phyloP scores from a whole-genome alignment of 495 filamentous ascomycete species.

The Elaphomyces granulatus region DNA sequence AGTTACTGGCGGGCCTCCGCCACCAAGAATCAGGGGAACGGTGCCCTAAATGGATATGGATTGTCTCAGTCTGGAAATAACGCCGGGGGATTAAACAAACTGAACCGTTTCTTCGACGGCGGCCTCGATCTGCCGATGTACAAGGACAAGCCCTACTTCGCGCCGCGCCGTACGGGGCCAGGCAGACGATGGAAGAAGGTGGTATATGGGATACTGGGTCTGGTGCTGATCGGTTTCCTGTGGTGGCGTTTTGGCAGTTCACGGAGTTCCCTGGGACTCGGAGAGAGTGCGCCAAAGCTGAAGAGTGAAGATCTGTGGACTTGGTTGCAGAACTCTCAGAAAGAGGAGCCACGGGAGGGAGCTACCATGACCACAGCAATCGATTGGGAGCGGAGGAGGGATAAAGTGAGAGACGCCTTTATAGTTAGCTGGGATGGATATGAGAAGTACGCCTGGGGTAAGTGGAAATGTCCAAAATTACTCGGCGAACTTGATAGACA shows the following conservation, averaged over 20 bases:
- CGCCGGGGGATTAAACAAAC: conserved; percentile 26
- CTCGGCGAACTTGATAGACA: too few species aligned
- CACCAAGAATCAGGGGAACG: conserved; percentile 16
- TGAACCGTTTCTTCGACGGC: conserved; percentile 38
- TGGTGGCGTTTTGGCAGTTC: conserved; percentile 32
- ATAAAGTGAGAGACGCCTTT: conserved; percentile 84
- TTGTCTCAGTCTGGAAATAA: conserved; percentile 19
- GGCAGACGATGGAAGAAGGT: conserved; percentile 18
- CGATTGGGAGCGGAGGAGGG: conserved; percentile 58
- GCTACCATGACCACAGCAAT: conserved; percentile 15
- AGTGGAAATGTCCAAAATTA: conserved; percentile 11
- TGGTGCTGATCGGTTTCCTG: conserved; percentile 15
- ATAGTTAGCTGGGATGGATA: conserved; percentile 84
- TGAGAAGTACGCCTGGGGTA: conserved; percentile 89
- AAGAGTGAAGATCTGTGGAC: conserved; percentile 28
- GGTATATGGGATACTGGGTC: conserved; percentile 10
- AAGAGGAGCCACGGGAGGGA: conserved; percentile 10
- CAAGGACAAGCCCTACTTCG: conserved; percentile 87
- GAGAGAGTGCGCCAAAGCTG: conserved; percentile 30
- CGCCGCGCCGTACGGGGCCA: conserved; percentile 29
- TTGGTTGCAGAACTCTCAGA: conserved; percentile 25
- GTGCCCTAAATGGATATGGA: conserved; percentile 26
- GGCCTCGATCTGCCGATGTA: conserved; percentile 75
- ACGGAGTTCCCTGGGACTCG: conserved; percentile 27
- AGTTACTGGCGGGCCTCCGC: conserved; percentile 46